Percentiles rank a stretch among this genome's conserved stretches.
Evolutionary conservation across 108 stramenopile genomes (phyloP).

Genomic region (Seminavis robusta): DNA sequence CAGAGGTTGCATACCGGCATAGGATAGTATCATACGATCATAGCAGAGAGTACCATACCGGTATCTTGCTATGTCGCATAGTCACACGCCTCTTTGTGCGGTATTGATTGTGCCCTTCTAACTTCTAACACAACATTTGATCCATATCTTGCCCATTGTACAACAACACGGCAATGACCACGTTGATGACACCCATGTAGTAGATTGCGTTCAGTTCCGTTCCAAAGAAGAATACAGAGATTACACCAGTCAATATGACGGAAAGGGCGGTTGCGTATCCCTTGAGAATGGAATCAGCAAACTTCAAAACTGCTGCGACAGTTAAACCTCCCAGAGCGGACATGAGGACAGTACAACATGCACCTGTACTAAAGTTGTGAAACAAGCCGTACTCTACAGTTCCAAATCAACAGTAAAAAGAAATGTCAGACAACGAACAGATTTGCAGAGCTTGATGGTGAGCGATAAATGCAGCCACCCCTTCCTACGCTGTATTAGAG

Average conservation of each 20-base stretch:
- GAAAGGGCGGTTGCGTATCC: constrained; percentile 93
- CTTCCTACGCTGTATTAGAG: no score
- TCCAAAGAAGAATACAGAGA: constrained; percentile 57
- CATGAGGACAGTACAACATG: constrained; percentile 28
- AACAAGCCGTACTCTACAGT: constrained; percentile 36
- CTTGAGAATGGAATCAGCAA: constrained; percentile 92
- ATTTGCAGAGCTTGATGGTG: no score
- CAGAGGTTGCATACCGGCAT: no score
- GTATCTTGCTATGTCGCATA: no score
- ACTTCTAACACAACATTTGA: constrained; percentile 17
- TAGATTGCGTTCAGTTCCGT: constrained; percentile 34
- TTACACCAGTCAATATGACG: constrained; percentile 79
- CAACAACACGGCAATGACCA: constrained; percentile 38
- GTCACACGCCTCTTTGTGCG: no score
- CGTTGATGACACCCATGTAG: constrained; percentile 49
- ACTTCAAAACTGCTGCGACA: constrained; percentile 78
- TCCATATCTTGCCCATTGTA: constrained; percentile 50
- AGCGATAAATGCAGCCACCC: no score
- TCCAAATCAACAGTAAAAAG: no score
- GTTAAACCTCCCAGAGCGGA: constrained; percentile 66
- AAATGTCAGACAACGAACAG: no score
- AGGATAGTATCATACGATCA: no score
- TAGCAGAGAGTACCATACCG: no score
- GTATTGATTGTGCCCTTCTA: no score
- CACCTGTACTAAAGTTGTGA: constrained; percentile 38